These are phyloP conservation scores for Alternaria sp. DNA, from an alignment of 2,329 filamentous ascomycete genomes.

Conservation along the genomic window DNA sequence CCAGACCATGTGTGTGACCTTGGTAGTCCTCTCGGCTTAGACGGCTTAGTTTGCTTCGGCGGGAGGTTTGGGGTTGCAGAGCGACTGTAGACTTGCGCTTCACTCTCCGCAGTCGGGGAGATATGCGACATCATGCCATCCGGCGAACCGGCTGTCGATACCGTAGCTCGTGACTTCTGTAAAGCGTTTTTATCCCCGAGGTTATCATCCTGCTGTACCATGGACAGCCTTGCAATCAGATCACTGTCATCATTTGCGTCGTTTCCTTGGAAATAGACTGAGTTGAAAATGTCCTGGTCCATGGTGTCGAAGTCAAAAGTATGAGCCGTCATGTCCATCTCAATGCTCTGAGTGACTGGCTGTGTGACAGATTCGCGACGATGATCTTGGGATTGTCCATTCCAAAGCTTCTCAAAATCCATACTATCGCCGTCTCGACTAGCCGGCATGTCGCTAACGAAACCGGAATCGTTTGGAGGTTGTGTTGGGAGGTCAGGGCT, in stretches of 20 bases:
- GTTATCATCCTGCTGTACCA: conserved; percentile 1
- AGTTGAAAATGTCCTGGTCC: conserved; percentile 13
- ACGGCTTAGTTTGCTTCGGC: conserved; percentile 17
- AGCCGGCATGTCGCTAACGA: conserved; percentile 80
- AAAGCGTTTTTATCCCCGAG: conserved; percentile 1
- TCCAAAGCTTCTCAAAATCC: conserved; percentile 37
- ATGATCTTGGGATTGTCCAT: conserved; percentile 24
- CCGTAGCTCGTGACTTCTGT: conserved; percentile 4
- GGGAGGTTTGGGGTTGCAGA: conserved; percentile 32
- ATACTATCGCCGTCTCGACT: conserved; percentile 70
- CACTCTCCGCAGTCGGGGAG: conserved; percentile 27
- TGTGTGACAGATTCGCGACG: conserved; percentile 19
- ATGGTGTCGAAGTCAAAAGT: conserved; percentile 8
- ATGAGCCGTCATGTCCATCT: conserved; percentile 20
- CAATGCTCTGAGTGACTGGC: conserved; percentile 29
- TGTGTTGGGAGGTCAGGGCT: conserved; percentile 74
- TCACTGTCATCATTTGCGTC: conserved; percentile 1
- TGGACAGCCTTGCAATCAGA: not conserved
- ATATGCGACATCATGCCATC: conserved; percentile 22
- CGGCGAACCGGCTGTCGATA: conserved; percentile 26
- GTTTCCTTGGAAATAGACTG: conserved; percentile 7
- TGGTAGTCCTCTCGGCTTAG: conserved; percentile 39
- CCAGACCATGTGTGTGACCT: conserved; percentile 49
- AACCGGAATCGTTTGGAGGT: conserved; percentile 73
- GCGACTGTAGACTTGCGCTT: conserved; percentile 27